A percentile compares a stretch with the other conserved stretches of the same genome.
These are phyloP conservation scores for Tetracladium setigerum DNA, from an alignment of 495 filamentous ascomycete species.

Conservation along the genomic window DNA sequence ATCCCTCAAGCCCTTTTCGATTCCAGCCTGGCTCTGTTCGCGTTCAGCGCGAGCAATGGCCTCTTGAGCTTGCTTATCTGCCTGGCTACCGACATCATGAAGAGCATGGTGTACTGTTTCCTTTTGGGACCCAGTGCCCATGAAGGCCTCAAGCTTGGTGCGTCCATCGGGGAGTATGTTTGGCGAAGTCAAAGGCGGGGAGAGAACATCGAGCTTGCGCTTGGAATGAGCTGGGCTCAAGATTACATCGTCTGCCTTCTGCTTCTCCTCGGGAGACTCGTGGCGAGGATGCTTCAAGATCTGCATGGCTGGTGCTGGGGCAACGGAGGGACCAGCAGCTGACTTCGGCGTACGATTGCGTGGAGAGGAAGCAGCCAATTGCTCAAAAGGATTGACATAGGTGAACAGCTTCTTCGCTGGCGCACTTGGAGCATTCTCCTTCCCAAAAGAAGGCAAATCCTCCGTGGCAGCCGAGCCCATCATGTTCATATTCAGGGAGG, in stretches of 20 bases:
- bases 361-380: slow-evolving; percentile 60
- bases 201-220: slow-evolving; percentile 33
- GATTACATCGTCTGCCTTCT: slow-evolving; percentile 13
- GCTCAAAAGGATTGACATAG: slow-evolving; percentile 75
- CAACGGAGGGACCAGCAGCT: slow-evolving; percentile 6
- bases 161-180: slow-evolving; percentile 24
- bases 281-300: slow-evolving; percentile 22
- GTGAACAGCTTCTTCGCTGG: slow-evolving; percentile 51
- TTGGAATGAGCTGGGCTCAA: slow-evolving; percentile 35
- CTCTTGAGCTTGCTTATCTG: slow-evolving; percentile 61
- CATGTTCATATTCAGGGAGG: slow-evolving; percentile 15
- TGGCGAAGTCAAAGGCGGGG: slow-evolving; percentile 25
- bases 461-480: slow-evolving; percentile 15
- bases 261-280: slow-evolving; percentile 16
- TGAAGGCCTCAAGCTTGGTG: slow-evolving; percentile 28
- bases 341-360: slow-evolving; percentile 42
- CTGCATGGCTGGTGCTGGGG: slow-evolving; percentile 12
- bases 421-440: slow-evolving; percentile 14
- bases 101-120: slow-evolving; percentile 69
- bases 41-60: slow-evolving; percentile 51
- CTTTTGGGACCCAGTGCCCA: slow-evolving; percentile 30
- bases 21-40: slow-evolving; percentile 39
- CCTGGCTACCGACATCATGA: slow-evolving; percentile 56
- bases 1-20: slow-evolving; percentile 35
- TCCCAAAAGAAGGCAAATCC: slow-evolving; percentile 6